A percentile compares a stretch with the other conserved stretches of the same genome.
phyloP scores from a whole-genome alignment of 2,329 filamentous ascomycete species.

The Sclerotinia nivalis region DNA sequence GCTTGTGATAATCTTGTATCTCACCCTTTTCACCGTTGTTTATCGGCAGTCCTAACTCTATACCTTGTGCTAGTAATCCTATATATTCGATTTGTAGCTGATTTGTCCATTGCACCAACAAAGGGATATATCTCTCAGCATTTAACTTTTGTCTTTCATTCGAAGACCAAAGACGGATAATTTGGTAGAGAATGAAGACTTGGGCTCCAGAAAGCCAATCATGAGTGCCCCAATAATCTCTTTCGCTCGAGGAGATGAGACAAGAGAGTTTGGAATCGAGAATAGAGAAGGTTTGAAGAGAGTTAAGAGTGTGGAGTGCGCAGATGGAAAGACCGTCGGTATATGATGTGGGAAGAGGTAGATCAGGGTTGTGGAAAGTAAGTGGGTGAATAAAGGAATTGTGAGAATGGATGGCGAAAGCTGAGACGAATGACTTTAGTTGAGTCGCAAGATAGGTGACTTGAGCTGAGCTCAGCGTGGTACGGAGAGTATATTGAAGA shows the following conservation, averaged over 20 bases:
- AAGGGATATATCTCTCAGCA: conserved; percentile 34
- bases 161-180: conserved; percentile 39
- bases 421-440: conserved; percentile 25
- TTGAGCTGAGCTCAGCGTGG: conserved; percentile 21
- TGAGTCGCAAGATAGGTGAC: conserved; percentile 26
- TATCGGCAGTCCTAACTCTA: not conserved
- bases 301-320: conserved; percentile 28
- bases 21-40: not conserved
- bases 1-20: not conserved
- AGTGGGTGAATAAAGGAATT: conserved; percentile 33
- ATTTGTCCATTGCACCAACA: conserved; percentile 36
- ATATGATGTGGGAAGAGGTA: conserved; percentile 25
- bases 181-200: conserved; percentile 37
- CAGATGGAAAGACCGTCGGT: conserved; percentile 30
- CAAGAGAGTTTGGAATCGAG: conserved; percentile 27
- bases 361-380: conserved; percentile 19
- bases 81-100: conserved; percentile 27
- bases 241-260: conserved; percentile 23
- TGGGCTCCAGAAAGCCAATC: conserved; percentile 32
- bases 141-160: conserved; percentile 33
- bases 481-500: conserved; percentile 20
- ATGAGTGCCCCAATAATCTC: conserved; percentile 9
- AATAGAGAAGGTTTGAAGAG: conserved; percentile 25
- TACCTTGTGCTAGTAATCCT: not conserved
- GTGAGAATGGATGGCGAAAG: conserved; percentile 25